Base-by-base conservation (phyloP, 2,329 filamentous ascomycete genomes). In the Cercospora canescens region DNA sequence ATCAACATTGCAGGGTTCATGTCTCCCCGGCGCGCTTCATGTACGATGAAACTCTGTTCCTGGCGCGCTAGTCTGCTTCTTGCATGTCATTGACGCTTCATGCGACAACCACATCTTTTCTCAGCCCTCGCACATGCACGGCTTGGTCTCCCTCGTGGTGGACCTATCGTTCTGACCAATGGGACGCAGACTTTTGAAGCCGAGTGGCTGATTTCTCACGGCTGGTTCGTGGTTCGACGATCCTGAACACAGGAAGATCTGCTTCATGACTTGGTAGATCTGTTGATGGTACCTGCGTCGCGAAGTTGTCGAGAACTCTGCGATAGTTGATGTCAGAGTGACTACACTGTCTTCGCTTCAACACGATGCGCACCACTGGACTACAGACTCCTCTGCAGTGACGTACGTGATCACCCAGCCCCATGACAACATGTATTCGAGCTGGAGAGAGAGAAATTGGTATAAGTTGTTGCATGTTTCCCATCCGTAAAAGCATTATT, bases 41-140 rank as follows among this genome's bases (percentile, higher is more conserved):
- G 63, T 61, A 55, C 45, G 60, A 63, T 59, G 8, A 35, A 67
- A 64, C 60, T 67, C 41, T 71, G 67, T 67, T 65, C 66, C 64
- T 69, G 66, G 21, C 35, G 32, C 68, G 59, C 69, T 71, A 70
- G 66, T 45, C 68, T 69, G n/a, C 39, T 67, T 70, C 30, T 18
- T 55, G 41, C 50, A 55, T 41, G 60, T 71, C 69, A 66, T 70
- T 70, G 65, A 70, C 68, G 68, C 65, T 63, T 55, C 60, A 39
- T 32, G 55, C 35, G 48, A 55, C 48, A 61, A 61, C 41, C 39
- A 26, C 48, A 55, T 39, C 48, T 35, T 12, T 39, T 24, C 35
- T 30, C 48, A 52, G 16, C 14, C 48, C 30, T 35, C n/a, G 24
- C 28, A 50, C 32, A 26, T 61, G 18, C 32, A 28, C 34, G 21